These are phyloP conservation scores for Ananas comosus DNA, from an alignment of 176 grass and related monocot genomes.

Conservation along the genomic window DNA sequence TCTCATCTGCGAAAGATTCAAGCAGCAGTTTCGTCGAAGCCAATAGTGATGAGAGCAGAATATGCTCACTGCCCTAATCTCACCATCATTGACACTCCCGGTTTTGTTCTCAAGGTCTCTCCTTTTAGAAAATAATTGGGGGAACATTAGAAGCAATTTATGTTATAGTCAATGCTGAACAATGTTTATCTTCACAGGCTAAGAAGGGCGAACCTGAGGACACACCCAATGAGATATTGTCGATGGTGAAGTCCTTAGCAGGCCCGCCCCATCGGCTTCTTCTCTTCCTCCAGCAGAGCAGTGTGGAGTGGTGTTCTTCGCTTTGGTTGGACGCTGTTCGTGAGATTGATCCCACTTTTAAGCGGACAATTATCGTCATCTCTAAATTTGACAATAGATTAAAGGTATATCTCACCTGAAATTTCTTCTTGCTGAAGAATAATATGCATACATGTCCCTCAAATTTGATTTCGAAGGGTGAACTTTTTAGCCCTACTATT, in stretches of 20 bases:
- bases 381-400: conserved; percentile 97
- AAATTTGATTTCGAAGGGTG: too few species aligned
- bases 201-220: conserved; percentile 89
- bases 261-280: conserved; percentile 86
- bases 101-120: conserved; percentile 83
- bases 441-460: not conserved
- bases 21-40: conserved; percentile 77
- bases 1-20: conserved; percentile 61
- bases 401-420: conserved; percentile 43
- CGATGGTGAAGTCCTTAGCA: conserved; percentile 84
- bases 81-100: conserved; percentile 98
- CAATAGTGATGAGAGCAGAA: conserved; percentile 97
- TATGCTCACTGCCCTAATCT: conserved; percentile 97
- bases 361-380: conserved; percentile 76
- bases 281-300: conserved; percentile 97
- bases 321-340: conserved; percentile 83
- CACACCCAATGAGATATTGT: conserved; percentile 79
- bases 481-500: too few species aligned
- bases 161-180: conserved; percentile 6
- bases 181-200: conserved; percentile 36
- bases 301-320: conserved; percentile 94
- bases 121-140: not conserved
- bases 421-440: not conserved
- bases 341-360: conserved; percentile 90
- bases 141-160: not conserved